phyloP scores from a whole-genome alignment of 768 basidiomycete genomes.

The Lactarius evosmus region DNA sequence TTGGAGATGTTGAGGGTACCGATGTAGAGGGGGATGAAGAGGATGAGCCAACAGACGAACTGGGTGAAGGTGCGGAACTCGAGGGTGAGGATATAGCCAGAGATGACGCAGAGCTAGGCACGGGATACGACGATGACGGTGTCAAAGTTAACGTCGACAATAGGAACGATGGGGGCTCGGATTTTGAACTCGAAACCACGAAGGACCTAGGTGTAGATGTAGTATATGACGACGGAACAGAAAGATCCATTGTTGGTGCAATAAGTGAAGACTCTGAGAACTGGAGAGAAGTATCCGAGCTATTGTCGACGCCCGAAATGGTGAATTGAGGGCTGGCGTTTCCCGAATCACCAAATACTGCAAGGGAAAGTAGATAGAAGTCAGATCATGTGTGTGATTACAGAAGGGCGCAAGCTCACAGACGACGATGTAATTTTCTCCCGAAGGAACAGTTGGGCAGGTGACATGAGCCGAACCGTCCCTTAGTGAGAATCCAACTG shows the following conservation, averaged over 20 bases:
- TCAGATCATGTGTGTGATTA: neutral
- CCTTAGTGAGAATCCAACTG: constrained; percentile 39
- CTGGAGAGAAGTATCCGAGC: neutral
- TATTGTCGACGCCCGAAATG: constrained; percentile 2
- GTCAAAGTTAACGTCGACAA: neutral
- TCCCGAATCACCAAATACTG: constrained; percentile 24
- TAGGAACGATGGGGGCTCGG: no score
- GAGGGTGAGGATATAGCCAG: neutral
- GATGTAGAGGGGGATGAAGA: neutral
- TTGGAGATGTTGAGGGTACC: neutral
- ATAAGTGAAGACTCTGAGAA: neutral
- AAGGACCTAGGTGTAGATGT: neutral
- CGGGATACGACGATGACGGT: neutral
- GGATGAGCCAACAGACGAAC: neutral
- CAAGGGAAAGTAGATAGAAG: neutral
- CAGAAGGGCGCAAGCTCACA: constrained; percentile 33
- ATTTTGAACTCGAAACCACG: neutral
- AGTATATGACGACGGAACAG: neutral
- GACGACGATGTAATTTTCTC: constrained; percentile 47
- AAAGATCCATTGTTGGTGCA: neutral
- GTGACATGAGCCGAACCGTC: constrained; percentile 40
- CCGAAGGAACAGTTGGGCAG: constrained; percentile 38
- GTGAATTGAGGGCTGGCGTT: constrained; percentile 22
- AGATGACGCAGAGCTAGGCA: neutral
- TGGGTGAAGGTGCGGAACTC: neutral